These are phyloP conservation scores for Aspergillus udagawae DNA, from an alignment of 2,329 filamentous ascomycete species.

Conservation along the genomic window DNA sequence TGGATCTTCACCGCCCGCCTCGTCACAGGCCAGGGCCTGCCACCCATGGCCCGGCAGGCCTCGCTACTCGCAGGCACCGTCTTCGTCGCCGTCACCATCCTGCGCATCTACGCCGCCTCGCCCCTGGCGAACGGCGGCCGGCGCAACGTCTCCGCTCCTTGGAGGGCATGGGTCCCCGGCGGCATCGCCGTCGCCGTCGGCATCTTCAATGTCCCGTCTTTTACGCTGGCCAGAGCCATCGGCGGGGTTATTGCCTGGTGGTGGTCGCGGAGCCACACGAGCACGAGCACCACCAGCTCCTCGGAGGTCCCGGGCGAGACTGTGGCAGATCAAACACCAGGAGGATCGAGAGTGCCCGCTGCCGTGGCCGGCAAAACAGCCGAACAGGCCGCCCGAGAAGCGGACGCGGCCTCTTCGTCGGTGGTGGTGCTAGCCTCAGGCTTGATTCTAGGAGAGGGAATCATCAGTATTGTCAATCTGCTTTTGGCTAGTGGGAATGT, in stretches of 20 bases:
- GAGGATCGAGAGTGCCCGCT: not conserved
- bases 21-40: conserved; percentile 85
- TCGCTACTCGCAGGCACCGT: conserved; percentile 69
- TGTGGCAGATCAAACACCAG: not conserved
- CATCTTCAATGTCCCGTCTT: conserved; percentile 97
- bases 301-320: not conserved
- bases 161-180: conserved; percentile 77
- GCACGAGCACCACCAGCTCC: not conserved
- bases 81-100: conserved; percentile 66
- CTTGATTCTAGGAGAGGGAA: conserved; percentile 86
- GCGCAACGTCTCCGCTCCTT: conserved; percentile 44
- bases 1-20: conserved; percentile 96
- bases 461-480: conserved; percentile 88
- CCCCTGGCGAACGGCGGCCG: conserved; percentile 27
- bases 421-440: conserved; percentile 88
- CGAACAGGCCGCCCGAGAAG: conserved; percentile 43
- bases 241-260: conserved; percentile 76
- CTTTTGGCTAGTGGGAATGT: conserved; percentile 72
- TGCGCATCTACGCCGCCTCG: conserved; percentile 57
- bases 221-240: conserved; percentile 81
- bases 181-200: conserved; percentile 95
- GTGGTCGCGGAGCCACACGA: conserved; percentile 57
- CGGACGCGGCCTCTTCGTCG: conserved; percentile 49
- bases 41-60: conserved; percentile 76
- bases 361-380: not conserved